Evolutionary conservation across 371 early-diverging fungal genomes (phyloP).

Genomic region (Gilbertella persicaria): DNA sequence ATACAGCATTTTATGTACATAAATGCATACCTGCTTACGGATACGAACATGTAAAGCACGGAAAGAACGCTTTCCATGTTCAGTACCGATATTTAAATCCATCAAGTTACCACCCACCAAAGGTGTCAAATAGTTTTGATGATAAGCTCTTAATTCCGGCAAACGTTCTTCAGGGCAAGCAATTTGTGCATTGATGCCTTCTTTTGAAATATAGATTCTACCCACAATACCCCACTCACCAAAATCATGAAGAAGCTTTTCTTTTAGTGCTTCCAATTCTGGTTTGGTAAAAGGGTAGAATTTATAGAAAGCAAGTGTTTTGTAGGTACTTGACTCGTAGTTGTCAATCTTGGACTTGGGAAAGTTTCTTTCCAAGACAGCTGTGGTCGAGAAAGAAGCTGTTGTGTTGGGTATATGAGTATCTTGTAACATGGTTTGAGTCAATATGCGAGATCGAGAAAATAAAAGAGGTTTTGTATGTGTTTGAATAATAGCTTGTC

Average conservation of each 20-base stretch:
- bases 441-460: neutral
- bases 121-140: conserved; percentile 25
- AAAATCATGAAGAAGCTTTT: conserved; percentile 50
- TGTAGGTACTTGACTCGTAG: conserved; percentile 47
- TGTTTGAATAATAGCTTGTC: neutral
- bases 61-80: conserved; percentile 66
- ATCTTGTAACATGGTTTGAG: neutral
- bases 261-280: conserved; percentile 47
- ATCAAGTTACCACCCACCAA: conserved; percentile 42
- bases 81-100: conserved; percentile 73
- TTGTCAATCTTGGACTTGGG: conserved; percentile 21
- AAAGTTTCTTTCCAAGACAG: conserved; percentile 4
- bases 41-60: conserved; percentile 74
- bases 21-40: conserved; percentile 56
- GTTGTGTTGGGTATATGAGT: neutral
- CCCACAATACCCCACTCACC: conserved; percentile 64
- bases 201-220: conserved; percentile 74
- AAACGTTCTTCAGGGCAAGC: conserved; percentile 64
- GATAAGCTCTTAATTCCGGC: conserved; percentile 42
- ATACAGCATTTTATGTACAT: neutral
- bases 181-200: conserved; percentile 87
- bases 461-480: neutral
- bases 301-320: conserved; percentile 75
- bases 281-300: conserved; percentile 52
- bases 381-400: conserved; percentile 17